Conservation (phyloP, 2,329 filamentous ascomycete species). For the Gnomoniopsis sp. region DNA sequence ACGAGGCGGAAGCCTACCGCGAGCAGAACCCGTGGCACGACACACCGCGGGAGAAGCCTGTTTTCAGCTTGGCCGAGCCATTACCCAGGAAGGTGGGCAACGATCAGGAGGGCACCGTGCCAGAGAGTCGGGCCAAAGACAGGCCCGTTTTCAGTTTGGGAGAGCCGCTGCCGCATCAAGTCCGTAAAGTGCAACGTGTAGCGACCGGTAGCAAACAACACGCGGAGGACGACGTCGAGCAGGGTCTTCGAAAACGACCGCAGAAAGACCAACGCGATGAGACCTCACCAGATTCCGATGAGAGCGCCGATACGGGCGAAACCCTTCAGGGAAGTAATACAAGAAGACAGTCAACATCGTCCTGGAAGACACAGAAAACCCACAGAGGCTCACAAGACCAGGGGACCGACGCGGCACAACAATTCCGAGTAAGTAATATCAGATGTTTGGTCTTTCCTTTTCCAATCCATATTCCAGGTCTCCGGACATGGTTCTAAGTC, state of each 20-base stretch:
- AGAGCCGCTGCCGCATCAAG: slow-evolving; percentile 21
- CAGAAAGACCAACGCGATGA: slow-evolving; percentile 5
- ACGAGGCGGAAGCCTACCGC: slow-evolving; percentile 21
- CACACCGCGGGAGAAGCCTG: slow-evolving; percentile 19
- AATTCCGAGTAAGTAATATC: slow-evolving; percentile 14
- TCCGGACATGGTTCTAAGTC: too few relatives aligned
- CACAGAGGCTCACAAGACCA: slow-evolving; percentile 17
- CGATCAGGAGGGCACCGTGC: background rate
- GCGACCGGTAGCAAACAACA: background rate
- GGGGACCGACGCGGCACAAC: slow-evolving; percentile 14
- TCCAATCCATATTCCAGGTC: too few relatives aligned
- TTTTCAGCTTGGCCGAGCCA: slow-evolving; percentile 25
- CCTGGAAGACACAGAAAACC: background rate
- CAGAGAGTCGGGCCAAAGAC: slow-evolving; percentile 2
- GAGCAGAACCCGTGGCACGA: slow-evolving; percentile 25
- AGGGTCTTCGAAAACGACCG: slow-evolving; percentile 3
- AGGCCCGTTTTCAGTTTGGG: slow-evolving; percentile 26
- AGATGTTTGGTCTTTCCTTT: too few relatives aligned
- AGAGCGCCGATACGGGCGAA: background rate
- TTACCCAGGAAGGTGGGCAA: slow-evolving; percentile 19
- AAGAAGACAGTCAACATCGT: slow-evolving; percentile 2
- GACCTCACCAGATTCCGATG: background rate
- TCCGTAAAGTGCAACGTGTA: slow-evolving; percentile 4
- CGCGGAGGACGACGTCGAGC: slow-evolving; percentile 11
- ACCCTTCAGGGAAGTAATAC: background rate